Evolutionary conservation across 2,329 filamentous ascomycete species (phyloP), one percentile per base, ranked within the genome.

Genomic region (Penicillium brasilianum): DNA sequence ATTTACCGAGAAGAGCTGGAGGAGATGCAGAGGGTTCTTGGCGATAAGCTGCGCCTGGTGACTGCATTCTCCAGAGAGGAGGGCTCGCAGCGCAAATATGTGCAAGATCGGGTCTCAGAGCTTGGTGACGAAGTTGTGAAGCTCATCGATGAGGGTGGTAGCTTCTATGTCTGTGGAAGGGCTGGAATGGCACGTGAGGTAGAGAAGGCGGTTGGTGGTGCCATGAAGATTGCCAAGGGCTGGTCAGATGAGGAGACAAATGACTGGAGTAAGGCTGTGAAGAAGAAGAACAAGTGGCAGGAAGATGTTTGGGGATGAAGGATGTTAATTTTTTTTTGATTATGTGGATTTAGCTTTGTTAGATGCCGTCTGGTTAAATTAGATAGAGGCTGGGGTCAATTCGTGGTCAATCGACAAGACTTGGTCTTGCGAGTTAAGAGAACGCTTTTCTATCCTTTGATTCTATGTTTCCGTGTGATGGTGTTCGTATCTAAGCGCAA

Each of bases 281-380:
- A 83, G 77, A 81, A 78, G 66, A 76, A 76, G 30, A 79, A 77
- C n/a, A 83, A 82, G 68, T 85, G 82, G 82, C 79, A 80, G 65
- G 82, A 84, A 66, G 82, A 85, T 76, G 82, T 85, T 46, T 85
- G 82, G 83, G 63, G 63, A 1, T 62, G 8, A 57, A 14, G 8
- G 4, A 28, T 8, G 14, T 18, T 6, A 28, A n/a, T n/a, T 14
- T 22, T 25, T 9, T 16, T 32, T 28, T 13, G 4, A 34, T 34
- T 9, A 10, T 34, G n/a, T 41, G n/a, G 4, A n/a, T 20, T 32
- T 46, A 4, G 6, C 8, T 55, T 16, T 18, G n/a, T 6, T 13
- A 41, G 46, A 36, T 52, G 32, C 2, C 8, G 37, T 51, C 8
- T 18, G 30, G n/a, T 18, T 36, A 13, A n/a, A 14, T 14, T 36